Evolutionary conservation across 495 filamentous ascomycete genomes (phyloP).

Genomic region (Rostrohypoxylon terebratum): DNA sequence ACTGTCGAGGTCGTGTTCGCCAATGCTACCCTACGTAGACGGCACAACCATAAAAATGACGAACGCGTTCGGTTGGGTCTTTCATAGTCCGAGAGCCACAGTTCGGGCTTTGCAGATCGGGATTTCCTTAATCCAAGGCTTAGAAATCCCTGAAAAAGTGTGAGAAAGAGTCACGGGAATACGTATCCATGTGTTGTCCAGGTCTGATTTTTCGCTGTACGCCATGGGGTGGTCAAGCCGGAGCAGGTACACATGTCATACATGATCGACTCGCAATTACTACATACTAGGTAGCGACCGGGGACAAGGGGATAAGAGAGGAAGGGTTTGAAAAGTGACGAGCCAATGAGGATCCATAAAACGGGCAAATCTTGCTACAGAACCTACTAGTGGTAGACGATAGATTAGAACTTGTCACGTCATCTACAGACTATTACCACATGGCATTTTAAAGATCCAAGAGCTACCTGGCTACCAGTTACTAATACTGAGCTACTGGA

Average conservation of each 20-base stretch:
- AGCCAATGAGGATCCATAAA: conserved; percentile 24
- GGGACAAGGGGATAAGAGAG: conserved; percentile 6
- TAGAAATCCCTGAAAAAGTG: neutral
- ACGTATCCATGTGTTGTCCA: conserved; percentile 26
- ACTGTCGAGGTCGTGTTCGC: conserved; percentile 18
- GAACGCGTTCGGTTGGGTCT: conserved; percentile 14
- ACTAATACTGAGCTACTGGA: too few species aligned
- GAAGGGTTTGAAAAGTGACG: neutral
- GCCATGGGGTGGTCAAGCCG: conserved; percentile 33
- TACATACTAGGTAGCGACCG: too few species aligned
- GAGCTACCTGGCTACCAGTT: neutral
- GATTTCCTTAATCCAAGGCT: conserved; percentile 27
- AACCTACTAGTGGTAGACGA: conserved; percentile 24
- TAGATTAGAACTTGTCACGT: conserved; percentile 30
- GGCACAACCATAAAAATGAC: neutral
- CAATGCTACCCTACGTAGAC: conserved; percentile 25
- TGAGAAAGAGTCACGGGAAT: conserved; percentile 24
- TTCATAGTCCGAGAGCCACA: conserved; percentile 19
- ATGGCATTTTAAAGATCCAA: conserved; percentile 20
- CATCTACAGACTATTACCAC: conserved; percentile 34
- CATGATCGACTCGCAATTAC: conserved; percentile 20
- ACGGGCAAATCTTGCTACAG: conserved; percentile 15
- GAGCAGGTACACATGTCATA: too few species aligned
- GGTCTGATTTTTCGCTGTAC: conserved; percentile 27
- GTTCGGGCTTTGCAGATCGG: conserved; percentile 38